These are phyloP conservation scores for Aurinia saxatilis DNA, from an alignment of 345 rosid genomes.

Conservation along the genomic window DNA sequence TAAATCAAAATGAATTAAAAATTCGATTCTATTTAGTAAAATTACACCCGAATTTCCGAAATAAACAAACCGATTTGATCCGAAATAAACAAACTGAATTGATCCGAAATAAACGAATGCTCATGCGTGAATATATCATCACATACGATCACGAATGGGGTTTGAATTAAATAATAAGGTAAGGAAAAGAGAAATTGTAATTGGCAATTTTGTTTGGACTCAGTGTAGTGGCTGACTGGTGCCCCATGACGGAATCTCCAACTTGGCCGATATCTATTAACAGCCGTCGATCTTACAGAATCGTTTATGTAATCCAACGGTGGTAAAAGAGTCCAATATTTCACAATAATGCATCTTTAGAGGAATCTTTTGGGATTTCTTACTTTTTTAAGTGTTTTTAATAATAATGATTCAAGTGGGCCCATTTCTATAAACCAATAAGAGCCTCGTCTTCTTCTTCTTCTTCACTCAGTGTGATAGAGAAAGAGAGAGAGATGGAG, in stretches of 20 bases:
- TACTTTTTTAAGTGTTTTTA: neutral
- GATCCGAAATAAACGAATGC: too few species aligned
- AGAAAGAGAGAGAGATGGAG: slow-evolving; percentile 10
- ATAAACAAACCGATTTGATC: too few species aligned
- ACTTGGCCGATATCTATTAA: neutral
- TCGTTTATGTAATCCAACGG: slow-evolving; percentile 9
- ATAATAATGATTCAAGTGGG: neutral
- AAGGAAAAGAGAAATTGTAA: too few species aligned
- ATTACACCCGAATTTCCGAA: too few species aligned
- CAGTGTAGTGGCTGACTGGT: neutral
- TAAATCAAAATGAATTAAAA: too few species aligned
- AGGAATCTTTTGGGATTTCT: neutral
- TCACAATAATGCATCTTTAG: slow-evolving; percentile 5
- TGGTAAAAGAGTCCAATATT: neutral
- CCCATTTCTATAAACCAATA: slow-evolving; percentile 11
- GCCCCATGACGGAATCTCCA: slow-evolving; percentile 21
- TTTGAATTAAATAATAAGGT: too few species aligned
- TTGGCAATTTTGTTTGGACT: neutral
- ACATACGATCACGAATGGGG: too few species aligned
- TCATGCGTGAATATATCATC: too few species aligned
- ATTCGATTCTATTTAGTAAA: too few species aligned
- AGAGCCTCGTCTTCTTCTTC: neutral
- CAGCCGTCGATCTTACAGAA: slow-evolving; percentile 12
- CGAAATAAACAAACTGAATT: too few species aligned
- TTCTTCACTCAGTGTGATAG: neutral